Evolutionary conservation across 257 asterid genomes (phyloP).

Genomic region (Fraxinus anomala): DNA sequence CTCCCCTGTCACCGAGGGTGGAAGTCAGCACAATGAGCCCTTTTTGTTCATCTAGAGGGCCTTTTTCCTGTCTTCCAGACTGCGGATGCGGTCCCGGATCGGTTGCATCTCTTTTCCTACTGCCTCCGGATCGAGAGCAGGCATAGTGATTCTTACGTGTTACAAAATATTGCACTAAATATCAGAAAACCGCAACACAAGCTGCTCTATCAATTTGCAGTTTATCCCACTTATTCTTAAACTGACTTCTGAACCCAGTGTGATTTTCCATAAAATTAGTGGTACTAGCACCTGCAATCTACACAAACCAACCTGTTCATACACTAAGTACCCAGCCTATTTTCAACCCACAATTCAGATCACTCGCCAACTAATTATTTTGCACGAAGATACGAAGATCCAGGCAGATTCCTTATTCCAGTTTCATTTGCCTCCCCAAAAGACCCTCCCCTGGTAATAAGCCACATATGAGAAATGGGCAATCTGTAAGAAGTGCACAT

Average conservation of each 20-base stretch:
- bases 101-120: too few species aligned
- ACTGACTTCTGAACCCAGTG: constrained; percentile 5
- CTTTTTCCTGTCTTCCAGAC: too few species aligned
- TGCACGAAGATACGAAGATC: constrained; percentile 17
- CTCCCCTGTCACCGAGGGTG: too few species aligned
- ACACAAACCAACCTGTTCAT: constrained; percentile 7
- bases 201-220: background rate
- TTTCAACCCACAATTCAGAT: constrained; percentile 7
- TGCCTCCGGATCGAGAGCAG: too few species aligned
- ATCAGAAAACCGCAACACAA: constrained; percentile 13
- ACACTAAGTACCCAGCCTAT: constrained; percentile 1
- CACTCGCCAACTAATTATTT: background rate
- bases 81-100: too few species aligned
- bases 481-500: background rate
- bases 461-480: constrained; percentile 5
- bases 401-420: background rate
- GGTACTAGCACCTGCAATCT: background rate
- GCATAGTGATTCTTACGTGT: background rate
- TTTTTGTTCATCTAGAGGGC: too few species aligned
- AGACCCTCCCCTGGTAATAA: background rate
- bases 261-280: background rate
- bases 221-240: constrained; percentile 5
- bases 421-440: constrained; percentile 3
- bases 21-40: too few species aligned
- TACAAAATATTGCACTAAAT: background rate